Percentiles rank a stretch among this genome's conserved stretches.
These are phyloP conservation scores for Cladosporium halotolerans DNA, from an alignment of 2,329 filamentous ascomycete genomes.

Conservation along the genomic window DNA sequence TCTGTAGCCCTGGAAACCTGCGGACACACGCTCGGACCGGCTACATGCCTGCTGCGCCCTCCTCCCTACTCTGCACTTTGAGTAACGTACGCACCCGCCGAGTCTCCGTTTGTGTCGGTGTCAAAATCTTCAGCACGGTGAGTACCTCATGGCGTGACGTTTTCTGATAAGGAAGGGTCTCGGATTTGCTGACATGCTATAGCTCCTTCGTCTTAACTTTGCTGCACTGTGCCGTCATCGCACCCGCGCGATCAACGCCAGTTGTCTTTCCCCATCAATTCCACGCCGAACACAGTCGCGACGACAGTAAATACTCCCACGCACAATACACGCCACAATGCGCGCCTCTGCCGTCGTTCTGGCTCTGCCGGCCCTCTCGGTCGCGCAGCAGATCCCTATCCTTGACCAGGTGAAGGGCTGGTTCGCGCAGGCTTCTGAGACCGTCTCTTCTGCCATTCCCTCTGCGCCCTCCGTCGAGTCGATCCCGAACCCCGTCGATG, in stretches of 20 bases:
- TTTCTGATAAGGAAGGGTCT: neutral
- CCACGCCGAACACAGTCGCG: neutral
- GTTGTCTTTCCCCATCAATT: slow-evolving; percentile 3
- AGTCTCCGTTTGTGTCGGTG: neutral
- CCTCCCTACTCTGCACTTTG: neutral
- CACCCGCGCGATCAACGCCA: neutral
- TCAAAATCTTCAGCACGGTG: slow-evolving; percentile 6
- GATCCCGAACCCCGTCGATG: slow-evolving; percentile 42
- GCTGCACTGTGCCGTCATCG: neutral
- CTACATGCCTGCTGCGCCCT: neutral
- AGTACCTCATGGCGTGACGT: neutral
- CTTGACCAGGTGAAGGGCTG: slow-evolving; percentile 55
- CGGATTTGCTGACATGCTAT: neutral
- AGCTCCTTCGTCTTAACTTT: slow-evolving; percentile 8
- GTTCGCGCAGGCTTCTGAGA: slow-evolving; percentile 49
- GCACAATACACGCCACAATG: slow-evolving; percentile 34
- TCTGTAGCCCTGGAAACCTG: neutral
- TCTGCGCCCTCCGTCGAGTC: slow-evolving; percentile 19
- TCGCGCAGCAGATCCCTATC: slow-evolving; percentile 54
- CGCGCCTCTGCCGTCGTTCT: slow-evolving; percentile 48
- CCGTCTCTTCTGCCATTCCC: slow-evolving; percentile 50
- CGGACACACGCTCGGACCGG: neutral
- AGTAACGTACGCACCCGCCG: neutral
- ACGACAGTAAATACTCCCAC: neutral
- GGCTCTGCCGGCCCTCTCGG: slow-evolving; percentile 44